Conservation (phyloP, 2,329 filamentous ascomycete species). For the Akanthomyces uredinophilus region DNA sequence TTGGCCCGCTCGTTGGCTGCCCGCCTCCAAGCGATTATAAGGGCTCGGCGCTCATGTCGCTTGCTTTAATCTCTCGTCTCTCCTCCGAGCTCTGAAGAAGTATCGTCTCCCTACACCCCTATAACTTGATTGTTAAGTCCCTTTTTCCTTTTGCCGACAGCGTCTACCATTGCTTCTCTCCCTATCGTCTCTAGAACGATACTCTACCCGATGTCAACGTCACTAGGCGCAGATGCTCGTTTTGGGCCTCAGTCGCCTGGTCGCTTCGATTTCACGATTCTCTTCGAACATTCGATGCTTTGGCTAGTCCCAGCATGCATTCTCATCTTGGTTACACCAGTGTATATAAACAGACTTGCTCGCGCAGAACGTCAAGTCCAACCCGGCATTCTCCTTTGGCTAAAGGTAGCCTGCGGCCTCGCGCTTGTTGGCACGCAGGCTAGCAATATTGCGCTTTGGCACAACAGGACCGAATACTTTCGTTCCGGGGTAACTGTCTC, state of each 20-base stretch:
- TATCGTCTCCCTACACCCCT: too few relatives aligned
- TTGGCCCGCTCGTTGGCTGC: too few relatives aligned
- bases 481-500: not conserved
- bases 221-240: not conserved
- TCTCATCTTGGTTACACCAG: conserved; percentile 13
- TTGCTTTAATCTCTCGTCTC: too few relatives aligned
- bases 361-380: not conserved
- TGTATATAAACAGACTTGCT: not conserved
- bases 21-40: too few relatives aligned
- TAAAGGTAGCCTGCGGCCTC: not conserved
- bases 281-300: conserved; percentile 1
- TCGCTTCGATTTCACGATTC: conserved; percentile 7
- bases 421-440: not conserved
- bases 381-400: not conserved
- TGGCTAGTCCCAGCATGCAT: not conserved
- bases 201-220: not conserved
- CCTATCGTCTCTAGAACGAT: too few relatives aligned
- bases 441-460: not conserved
- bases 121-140: too few relatives aligned
- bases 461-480: not conserved
- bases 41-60: too few relatives aligned
- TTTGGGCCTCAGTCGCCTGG: conserved; percentile 7
- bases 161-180: too few relatives aligned
- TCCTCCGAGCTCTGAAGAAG: too few relatives aligned
- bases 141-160: too few relatives aligned